Conservation (phyloP, 163 green algal genomes). For the Botryococcus braunii region DNA sequence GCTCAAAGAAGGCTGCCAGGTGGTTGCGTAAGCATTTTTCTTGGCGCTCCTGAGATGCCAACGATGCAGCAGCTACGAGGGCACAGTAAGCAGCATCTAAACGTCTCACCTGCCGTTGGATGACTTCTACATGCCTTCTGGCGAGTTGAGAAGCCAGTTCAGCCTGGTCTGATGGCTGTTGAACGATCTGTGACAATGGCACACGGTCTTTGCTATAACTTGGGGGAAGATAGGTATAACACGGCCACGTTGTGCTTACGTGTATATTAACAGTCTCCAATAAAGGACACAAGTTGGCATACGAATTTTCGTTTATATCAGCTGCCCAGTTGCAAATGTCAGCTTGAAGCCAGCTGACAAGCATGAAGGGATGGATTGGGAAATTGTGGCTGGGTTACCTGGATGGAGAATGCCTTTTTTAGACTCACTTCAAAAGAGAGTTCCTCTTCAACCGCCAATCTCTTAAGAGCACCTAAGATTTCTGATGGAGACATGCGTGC, state of each 20-base stretch:
- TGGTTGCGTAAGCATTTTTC: slow-evolving; percentile 21
- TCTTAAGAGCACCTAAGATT: slow-evolving; percentile 23
- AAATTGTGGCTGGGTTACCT: too few species aligned
- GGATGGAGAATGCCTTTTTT: slow-evolving; percentile 25
- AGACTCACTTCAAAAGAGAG: slow-evolving; percentile 45
- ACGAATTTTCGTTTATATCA: neutral
- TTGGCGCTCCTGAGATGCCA: neutral
- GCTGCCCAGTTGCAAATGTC: neutral
- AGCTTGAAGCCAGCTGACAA: neutral
- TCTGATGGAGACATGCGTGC: neutral
- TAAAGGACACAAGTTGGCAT: neutral
- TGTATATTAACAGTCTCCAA: neutral
- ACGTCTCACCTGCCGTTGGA: slow-evolving; percentile 30
- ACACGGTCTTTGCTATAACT: neutral
- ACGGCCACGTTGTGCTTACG: neutral
- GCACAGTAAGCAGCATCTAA: slow-evolving; percentile 53
- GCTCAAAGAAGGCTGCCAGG: slow-evolving; percentile 37
- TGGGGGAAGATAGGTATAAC: neutral
- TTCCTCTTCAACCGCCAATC: slow-evolving; percentile 30
- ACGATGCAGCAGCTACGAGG: slow-evolving; percentile 21
- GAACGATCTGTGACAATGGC: slow-evolving; percentile 20
- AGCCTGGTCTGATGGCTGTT: slow-evolving; percentile 22
- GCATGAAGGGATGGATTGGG: too few species aligned
- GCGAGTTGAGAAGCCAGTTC: slow-evolving; percentile 26
- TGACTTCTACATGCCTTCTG: slow-evolving; percentile 14